Conservation (phyloP, 177 flowering plant genomes). For the Telopea speciosissima region DNA sequence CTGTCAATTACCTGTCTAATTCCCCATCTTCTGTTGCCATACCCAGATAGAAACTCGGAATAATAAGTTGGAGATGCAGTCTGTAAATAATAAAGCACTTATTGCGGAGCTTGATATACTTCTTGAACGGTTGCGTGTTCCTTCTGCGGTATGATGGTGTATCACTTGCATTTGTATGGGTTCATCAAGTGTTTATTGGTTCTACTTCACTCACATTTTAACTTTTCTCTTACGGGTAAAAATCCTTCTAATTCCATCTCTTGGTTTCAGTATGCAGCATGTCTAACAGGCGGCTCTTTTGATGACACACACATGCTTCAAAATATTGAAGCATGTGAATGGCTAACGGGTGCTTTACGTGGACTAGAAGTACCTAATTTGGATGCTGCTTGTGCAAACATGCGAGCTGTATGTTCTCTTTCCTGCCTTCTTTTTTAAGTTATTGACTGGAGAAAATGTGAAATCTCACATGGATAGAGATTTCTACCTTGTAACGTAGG, state of each 20-base stretch:
- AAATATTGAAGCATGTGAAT: slow-evolving; percentile 95
- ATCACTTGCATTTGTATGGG: not conserved
- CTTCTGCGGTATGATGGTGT: slow-evolving; percentile 67
- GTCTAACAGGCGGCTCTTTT: slow-evolving; percentile 86
- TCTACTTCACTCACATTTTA: not conserved
- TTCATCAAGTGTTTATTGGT: not conserved
- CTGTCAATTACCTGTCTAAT: not conserved
- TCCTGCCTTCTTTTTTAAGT: not conserved
- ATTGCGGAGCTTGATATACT: slow-evolving; percentile 94
- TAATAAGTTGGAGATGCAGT: slow-evolving; percentile 96
- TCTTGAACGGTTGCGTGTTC: slow-evolving; percentile 73
- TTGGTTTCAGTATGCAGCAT: slow-evolving; percentile 71
- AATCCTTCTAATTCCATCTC: not conserved
- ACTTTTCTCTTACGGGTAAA: not conserved
- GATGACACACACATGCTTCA: slow-evolving; percentile 89
- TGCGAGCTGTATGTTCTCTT: slow-evolving; percentile 69
- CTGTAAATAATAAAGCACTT: slow-evolving; percentile 83
- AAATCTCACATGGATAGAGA: not conserved
- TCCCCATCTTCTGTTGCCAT: slow-evolving; percentile 8
- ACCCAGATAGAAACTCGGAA: slow-evolving; percentile 94
- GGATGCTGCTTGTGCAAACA: slow-evolving; percentile 77
- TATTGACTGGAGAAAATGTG: not conserved
- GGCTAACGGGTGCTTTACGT: slow-evolving; percentile 73
- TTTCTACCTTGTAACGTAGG: not conserved
- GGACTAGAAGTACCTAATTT: slow-evolving; percentile 70